phyloP scores from a whole-genome alignment of 2,329 filamentous ascomycete genomes.

The Sphaerulina musiva region DNA sequence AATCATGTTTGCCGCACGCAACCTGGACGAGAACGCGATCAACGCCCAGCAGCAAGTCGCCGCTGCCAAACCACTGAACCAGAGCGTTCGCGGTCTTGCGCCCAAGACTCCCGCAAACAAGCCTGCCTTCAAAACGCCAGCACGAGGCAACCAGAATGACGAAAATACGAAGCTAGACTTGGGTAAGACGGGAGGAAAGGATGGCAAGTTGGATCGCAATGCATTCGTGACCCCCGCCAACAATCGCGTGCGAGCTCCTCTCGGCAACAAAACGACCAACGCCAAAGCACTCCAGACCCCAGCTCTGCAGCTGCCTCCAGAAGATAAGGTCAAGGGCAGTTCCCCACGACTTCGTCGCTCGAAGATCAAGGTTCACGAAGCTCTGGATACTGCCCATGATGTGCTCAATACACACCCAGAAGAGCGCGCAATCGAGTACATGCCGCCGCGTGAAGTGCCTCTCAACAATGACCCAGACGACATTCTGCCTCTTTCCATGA shows the following conservation, averaged over 20 bases:
- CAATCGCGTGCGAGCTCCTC: conserved; percentile 67
- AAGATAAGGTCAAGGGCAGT: conserved; percentile 43
- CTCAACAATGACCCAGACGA: conserved; percentile 33
- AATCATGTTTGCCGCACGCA: conserved; percentile 63
- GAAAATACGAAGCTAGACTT: conserved; percentile 65
- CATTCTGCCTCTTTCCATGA: conserved; percentile 24
- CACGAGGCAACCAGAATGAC: conserved; percentile 62
- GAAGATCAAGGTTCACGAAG: conserved; percentile 58
- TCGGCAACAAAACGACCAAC: conserved; percentile 95
- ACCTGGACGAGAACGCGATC: conserved; percentile 83
- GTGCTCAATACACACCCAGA: conserved; percentile 31
- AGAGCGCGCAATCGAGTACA: conserved; percentile 81
- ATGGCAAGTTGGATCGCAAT: conserved; percentile 54
- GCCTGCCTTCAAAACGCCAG: conserved; percentile 69
- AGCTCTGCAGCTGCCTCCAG: conserved; percentile 50
- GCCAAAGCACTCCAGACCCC: conserved; percentile 67
- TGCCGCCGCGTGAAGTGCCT: conserved; percentile 62
- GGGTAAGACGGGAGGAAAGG: conserved; percentile 52
- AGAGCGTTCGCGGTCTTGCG: conserved; percentile 53
- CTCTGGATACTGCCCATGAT: conserved; percentile 25
- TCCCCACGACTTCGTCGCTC: conserved; percentile 51
- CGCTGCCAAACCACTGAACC: conserved; percentile 64
- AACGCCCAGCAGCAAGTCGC: conserved; percentile 66
- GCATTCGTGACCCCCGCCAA: conserved; percentile 74
- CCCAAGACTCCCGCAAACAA: conserved; percentile 74